phyloP scores from a whole-genome alignment of 768 basidiomycete species.

The Mycena galopus region DNA sequence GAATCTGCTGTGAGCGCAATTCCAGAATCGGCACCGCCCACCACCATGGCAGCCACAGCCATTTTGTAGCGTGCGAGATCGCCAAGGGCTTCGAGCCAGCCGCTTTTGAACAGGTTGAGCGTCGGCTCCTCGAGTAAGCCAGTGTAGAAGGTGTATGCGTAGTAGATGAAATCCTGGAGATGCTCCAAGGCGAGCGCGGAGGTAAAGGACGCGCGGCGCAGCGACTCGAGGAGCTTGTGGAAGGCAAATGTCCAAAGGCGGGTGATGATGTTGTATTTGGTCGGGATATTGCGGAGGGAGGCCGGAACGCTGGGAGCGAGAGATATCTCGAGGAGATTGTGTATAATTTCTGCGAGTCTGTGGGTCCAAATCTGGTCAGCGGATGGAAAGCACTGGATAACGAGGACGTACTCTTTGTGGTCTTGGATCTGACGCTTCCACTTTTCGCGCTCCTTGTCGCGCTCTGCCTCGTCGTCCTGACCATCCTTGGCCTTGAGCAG shows the following conservation, averaged over 20 bases:
- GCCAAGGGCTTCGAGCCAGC: constrained; percentile 97
- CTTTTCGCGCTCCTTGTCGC: constrained; percentile 84
- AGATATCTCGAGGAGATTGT: constrained; percentile 88
- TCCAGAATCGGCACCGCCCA: constrained; percentile 59
- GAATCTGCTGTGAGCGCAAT: constrained; percentile 68
- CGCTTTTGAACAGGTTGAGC: constrained; percentile 76
- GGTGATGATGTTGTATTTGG: constrained; percentile 95
- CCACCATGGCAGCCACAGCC: constrained; percentile 92
- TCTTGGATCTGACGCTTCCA: constrained; percentile 79
- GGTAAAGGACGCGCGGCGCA: constrained; percentile 86
- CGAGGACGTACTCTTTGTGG: constrained; percentile 84
- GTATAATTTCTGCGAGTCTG: constrained; percentile 92
- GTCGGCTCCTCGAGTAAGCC: constrained; percentile 86
- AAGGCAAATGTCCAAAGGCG: constrained; percentile 95
- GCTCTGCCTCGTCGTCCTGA: constrained; percentile 71
- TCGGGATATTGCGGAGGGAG: constrained; percentile 89
- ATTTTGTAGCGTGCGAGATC: constrained; percentile 96
- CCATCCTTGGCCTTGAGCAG: constrained; percentile 58
- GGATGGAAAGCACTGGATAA: constrained; percentile 10
- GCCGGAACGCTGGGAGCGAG: constrained; percentile 90
- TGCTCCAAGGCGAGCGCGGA: constrained; percentile 85
- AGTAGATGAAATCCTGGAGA: constrained; percentile 94
- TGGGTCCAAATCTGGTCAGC: constrained; percentile 27
- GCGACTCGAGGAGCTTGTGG: constrained; percentile 89
- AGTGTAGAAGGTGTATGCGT: constrained; percentile 95